Percentiles rank a stretch among this genome's conserved stretches.
These are phyloP conservation scores for Talaromyces sp. DNA, from an alignment of 2,329 filamentous ascomycete genomes.

Conservation along the genomic window DNA sequence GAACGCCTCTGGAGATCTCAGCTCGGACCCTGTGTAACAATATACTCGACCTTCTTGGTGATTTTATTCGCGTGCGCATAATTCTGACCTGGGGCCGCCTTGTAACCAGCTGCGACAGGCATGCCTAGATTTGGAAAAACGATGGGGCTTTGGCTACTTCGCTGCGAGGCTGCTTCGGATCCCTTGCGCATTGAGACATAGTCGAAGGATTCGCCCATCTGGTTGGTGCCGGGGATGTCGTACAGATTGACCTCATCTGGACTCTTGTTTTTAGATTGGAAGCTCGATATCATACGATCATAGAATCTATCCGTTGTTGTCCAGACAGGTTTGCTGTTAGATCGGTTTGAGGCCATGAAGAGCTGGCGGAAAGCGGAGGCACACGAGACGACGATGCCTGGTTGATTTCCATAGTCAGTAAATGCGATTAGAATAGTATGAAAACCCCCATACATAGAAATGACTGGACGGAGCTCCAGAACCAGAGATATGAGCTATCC, in stretches of 20 bases:
- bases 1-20: too few species aligned
- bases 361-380: background rate
- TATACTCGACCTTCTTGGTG: background rate
- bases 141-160: background rate
- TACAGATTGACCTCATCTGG: background rate
- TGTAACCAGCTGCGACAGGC: background rate
- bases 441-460: background rate
- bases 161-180: background rate
- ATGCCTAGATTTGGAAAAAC: background rate
- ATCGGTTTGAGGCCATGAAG: background rate
- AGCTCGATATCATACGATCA: background rate
- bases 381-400: background rate
- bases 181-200: background rate
- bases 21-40: background rate
- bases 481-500: background rate
- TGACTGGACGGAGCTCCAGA: background rate
- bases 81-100: background rate
- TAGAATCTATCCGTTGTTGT: background rate
- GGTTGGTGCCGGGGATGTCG: background rate
- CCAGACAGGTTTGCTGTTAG: background rate
- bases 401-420: background rate
- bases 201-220: background rate
- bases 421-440: background rate
- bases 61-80: background rate
- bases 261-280: background rate